These are phyloP conservation scores for Haberlea rhodopensis DNA, from an alignment of 257 asterid genomes.

Conservation along the genomic window DNA sequence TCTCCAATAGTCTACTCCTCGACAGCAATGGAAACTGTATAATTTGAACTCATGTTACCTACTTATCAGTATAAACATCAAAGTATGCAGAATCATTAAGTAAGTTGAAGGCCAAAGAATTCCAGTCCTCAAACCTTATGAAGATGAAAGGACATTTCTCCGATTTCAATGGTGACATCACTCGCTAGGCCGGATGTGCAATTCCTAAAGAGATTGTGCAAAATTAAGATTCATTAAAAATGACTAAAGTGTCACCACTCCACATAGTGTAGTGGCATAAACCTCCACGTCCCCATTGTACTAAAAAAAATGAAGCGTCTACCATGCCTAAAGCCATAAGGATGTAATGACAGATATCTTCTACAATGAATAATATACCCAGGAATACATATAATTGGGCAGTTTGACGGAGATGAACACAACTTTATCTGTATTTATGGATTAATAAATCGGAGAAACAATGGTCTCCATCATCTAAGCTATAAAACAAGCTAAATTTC, in stretches of 20 bases:
- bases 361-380: too few relatives aligned
- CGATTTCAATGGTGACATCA: conserved; percentile 71
- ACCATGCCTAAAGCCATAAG: too few relatives aligned
- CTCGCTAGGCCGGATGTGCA: conserved; percentile 79
- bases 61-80: neutral
- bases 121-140: conserved; percentile 57
- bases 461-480: neutral
- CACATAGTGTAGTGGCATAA: too few relatives aligned
- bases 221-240: neutral
- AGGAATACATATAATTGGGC: too few relatives aligned
- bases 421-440: too few relatives aligned
- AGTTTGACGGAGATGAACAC: too few relatives aligned
- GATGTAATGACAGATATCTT: too few relatives aligned
- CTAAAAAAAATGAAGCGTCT: too few relatives aligned
- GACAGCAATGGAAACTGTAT: conserved; percentile 79
- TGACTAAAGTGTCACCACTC: neutral
- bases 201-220: conserved; percentile 40
- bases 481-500: neutral
- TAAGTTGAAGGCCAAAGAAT: neutral
- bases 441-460: too few relatives aligned
- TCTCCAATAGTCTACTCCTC: conserved; percentile 70
- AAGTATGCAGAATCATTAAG: neutral
- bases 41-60: neutral
- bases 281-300: too few relatives aligned
- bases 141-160: conserved; percentile 85